Conservation (phyloP, 1,139 yeast genomes). For the Taphrina confusa region DNA sequence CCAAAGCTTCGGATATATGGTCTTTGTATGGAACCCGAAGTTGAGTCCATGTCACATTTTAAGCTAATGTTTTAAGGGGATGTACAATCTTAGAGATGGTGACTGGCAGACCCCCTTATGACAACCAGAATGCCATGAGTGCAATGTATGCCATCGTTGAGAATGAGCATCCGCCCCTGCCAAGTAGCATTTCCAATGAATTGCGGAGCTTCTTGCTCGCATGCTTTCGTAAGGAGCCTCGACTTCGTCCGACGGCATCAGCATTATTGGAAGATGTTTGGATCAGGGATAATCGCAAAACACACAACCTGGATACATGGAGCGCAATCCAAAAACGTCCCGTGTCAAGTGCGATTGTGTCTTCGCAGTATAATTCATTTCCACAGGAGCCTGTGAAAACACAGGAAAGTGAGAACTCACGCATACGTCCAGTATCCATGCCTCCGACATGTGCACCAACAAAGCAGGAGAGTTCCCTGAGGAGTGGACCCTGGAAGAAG, state of each 20-base stretch:
- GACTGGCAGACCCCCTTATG: constrained; percentile 86
- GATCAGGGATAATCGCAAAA: no score
- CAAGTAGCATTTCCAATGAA: constrained; percentile 56
- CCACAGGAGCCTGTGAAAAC: background rate
- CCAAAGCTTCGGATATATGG: constrained; percentile 67
- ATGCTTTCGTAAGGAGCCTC: constrained; percentile 79
- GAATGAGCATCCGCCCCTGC: constrained; percentile 77
- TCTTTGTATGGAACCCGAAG: no score
- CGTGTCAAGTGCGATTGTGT: no score
- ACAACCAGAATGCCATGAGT: constrained; percentile 77
- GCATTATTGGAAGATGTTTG: constrained; percentile 63
- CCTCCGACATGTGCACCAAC: background rate
- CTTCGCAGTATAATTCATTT: background rate
- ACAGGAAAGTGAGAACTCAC: background rate
- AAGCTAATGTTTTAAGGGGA: constrained; percentile 50
- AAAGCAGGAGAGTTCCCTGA: background rate
- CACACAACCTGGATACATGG: no score
- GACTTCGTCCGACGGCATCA: constrained; percentile 59
- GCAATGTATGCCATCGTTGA: constrained; percentile 91
- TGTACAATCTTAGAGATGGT: constrained; percentile 86
- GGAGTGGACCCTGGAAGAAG: background rate
- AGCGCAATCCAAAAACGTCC: no score
- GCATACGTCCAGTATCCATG: no score
- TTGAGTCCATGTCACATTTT: background rate
- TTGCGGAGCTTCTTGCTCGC: constrained; percentile 61